Base-by-base conservation (phyloP, 306 rosid genomes). In the Argentina anserina region DNA sequence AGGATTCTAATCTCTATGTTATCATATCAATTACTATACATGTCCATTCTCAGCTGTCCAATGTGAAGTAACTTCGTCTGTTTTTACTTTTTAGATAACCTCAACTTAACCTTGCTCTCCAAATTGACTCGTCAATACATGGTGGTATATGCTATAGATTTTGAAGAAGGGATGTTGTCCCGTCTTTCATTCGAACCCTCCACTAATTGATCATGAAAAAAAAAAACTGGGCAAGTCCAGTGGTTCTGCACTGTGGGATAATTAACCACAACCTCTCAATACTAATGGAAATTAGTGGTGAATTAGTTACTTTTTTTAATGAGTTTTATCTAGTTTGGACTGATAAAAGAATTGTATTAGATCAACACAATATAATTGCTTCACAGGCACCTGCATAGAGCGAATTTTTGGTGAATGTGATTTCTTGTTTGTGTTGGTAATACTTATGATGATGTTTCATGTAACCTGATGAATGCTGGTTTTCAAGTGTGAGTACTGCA, bases 181-280 rank as follows among this genome's bases (percentile, higher is more conserved):
- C 9, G 39, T 64, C 25, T 64, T 39, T 64, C 17, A n/a, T n/a
- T n/a, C n/a, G n/a, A 34, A 6, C 10, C 45, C 46, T 69, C 21
- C 62, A 47, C 45, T 5, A 36, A 49, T 69, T 26, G 14, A 20
- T 28, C 37, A 45, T 67, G 50, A 18, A 15, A n/a, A n/a, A n/a
- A n/a, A n/a, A n/a, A n/a, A 23, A 69, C 18, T 52, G 74, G 74
- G 74, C 36, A 50, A 33, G 36, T 70, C 74, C 50, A 21, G 64
- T 50, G 47, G 18, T 50, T 50, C 17, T 52, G 36, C 61, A 46
- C 11, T 7, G 9, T 45, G 37, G 14, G n/a, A 41, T 8, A 43
- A 28, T 67, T 43, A 41, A 52, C 52, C 52, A 25, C 13, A 66
- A 14, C 37, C 3, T 28, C 5, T 39, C 9, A 15, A 14, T 56